A percentile compares a stretch with the other conserved stretches of the same genome.
Conservation (phyloP, 768 basidiomycete genomes). For the Russula sp. region DNA sequence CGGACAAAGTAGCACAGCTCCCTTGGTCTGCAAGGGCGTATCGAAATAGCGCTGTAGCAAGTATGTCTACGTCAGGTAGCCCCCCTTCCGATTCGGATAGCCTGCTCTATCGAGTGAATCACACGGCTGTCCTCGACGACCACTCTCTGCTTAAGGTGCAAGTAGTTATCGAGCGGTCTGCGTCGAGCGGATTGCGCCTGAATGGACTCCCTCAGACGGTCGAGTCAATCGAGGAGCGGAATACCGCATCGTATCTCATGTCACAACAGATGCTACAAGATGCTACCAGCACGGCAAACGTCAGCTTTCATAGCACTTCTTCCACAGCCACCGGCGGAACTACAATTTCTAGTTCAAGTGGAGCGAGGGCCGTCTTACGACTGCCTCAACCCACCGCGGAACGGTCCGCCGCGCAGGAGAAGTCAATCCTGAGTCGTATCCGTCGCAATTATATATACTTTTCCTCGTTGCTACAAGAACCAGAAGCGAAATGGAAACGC, state of each 20-base stretch:
- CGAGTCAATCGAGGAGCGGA: conserved; percentile 58
- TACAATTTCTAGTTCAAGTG: conserved; percentile 25
- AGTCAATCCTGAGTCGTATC: conserved; percentile 80
- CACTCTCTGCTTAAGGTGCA: conserved; percentile 79
- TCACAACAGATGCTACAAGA: conserved; percentile 67
- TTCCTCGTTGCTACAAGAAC: conserved; percentile 92
- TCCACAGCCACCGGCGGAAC: conserved; percentile 40
- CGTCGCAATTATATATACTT: conserved; percentile 97
- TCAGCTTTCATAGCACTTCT: conserved; percentile 62
- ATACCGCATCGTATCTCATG: conserved; percentile 53
- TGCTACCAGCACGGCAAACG: conserved; percentile 59
- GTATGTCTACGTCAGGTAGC: conserved; percentile 30
- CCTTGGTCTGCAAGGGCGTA: conserved; percentile 67
- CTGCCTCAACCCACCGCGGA: conserved; percentile 39
- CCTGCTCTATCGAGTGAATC: conserved; percentile 58
- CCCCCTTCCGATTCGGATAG: conserved; percentile 43
- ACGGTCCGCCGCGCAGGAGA: conserved; percentile 57
- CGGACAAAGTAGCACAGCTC: conserved; percentile 60
- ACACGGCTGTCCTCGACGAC: conserved; percentile 62
- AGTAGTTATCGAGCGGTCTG: conserved; percentile 74
- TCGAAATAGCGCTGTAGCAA: conserved; percentile 35
- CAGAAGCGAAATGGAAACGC: conserved; percentile 94
- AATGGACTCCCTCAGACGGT: conserved; percentile 78
- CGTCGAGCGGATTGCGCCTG: conserved; percentile 71
- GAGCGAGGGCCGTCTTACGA: conserved; percentile 26